Percentiles rank a stretch among this genome's conserved stretches.
Conservation (phyloP, 768 basidiomycete genomes). For the Tylopilus subfusipes region DNA sequence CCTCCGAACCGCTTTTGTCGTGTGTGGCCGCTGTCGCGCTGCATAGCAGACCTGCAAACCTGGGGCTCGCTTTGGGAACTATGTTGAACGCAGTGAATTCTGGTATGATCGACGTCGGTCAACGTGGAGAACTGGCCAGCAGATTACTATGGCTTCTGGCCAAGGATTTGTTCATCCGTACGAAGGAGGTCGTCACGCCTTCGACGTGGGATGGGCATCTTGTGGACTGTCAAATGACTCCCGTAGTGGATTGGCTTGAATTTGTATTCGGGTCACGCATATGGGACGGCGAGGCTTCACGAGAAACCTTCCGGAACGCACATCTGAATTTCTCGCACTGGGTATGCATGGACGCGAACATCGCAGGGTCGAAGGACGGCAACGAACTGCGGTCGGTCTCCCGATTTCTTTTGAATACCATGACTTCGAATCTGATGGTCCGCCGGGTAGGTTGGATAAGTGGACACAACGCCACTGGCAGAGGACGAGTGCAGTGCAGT, state of each 20-base stretch:
- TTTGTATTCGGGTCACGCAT: conserved; percentile 4
- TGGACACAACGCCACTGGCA: conserved; percentile 13
- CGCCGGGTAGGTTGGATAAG: neutral
- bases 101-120: conserved; percentile 8
- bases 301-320: neutral
- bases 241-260: conserved; percentile 10
- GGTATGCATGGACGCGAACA: conserved; percentile 9
- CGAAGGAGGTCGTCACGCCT: neutral
- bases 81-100: neutral
- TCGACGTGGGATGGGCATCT: conserved; percentile 5
- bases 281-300: neutral
- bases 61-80: neutral
- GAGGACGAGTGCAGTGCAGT: conserved; percentile 17
- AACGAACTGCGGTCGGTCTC: neutral
- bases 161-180: conserved; percentile 2
- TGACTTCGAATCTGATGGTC: neutral
- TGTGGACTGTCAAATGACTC: conserved; percentile 9
- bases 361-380: neutral
- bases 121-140: conserved; percentile 5
- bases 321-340: conserved; percentile 16
- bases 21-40: conserved; percentile 3
- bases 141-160: conserved; percentile 5
- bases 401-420: neutral
- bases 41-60: neutral
- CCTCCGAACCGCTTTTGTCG: conserved; percentile 19